phyloP scores from a whole-genome alignment of 768 basidiomycete genomes.

The Boletus sp. region DNA sequence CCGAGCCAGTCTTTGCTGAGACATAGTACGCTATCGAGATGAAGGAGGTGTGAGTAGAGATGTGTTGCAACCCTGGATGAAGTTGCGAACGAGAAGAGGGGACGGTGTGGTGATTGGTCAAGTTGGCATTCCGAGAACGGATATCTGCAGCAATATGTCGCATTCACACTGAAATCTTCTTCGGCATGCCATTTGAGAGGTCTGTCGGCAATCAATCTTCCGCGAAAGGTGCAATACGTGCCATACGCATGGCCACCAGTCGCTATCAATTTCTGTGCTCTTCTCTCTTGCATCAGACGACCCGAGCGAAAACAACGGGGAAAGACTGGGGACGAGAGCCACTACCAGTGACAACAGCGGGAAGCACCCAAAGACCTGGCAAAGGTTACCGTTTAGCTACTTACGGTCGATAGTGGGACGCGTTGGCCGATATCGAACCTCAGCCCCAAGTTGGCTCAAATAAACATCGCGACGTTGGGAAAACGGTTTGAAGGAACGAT shows the following conservation, averaged over 20 bases:
- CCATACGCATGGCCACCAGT: slow-evolving; percentile 10
- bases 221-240: slow-evolving; percentile 17
- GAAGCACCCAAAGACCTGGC: slow-evolving; percentile 7
- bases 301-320: slow-evolving; percentile 24
- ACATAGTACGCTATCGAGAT: slow-evolving; percentile 37
- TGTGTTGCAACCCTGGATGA: slow-evolving; percentile 8
- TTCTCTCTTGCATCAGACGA: slow-evolving; percentile 28
- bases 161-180: slow-evolving; percentile 11
- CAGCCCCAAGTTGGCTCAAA: background rate
- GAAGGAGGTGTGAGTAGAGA: slow-evolving; percentile 16
- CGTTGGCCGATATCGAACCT: slow-evolving; percentile 10
- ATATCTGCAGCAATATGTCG: slow-evolving; percentile 16
- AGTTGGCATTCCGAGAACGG: slow-evolving; percentile 21
- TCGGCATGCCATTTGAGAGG: slow-evolving; percentile 12
- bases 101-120: slow-evolving; percentile 14
- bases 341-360: slow-evolving; percentile 9
- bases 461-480: slow-evolving; percentile 4
- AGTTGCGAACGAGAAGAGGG: slow-evolving; percentile 3
- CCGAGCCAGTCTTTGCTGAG: slow-evolving; percentile 42
- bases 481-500: slow-evolving; percentile 11
- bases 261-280: slow-evolving; percentile 24
- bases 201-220: slow-evolving; percentile 27
- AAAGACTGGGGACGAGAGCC: slow-evolving; percentile 15
- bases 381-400: slow-evolving; percentile 20
- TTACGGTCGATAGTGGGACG: slow-evolving; percentile 11